Evolutionary conservation across 2,329 filamentous ascomycete species (phyloP), one percentile per base, ranked within the genome.

Genomic region (Fusarium tanahbumbuense): DNA sequence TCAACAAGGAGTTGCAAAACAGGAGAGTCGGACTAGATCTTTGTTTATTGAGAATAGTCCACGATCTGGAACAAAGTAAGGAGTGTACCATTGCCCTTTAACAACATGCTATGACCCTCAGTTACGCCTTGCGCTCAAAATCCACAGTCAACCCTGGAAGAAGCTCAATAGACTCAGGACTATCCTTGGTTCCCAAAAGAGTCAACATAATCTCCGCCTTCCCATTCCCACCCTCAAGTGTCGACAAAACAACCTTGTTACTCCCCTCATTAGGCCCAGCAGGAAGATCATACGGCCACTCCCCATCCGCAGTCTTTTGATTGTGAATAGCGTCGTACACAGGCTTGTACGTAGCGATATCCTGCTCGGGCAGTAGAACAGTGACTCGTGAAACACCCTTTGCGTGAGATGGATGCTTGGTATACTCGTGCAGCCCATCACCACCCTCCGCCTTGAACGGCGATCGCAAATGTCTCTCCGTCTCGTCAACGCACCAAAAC

Each of bases 401-500:
- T 0, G 82, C 86, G 0, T 83, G 84, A 9, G 80, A 86, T 0
- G 85, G 80, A 78, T 91, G 89, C 15, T 73, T 77, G 6, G 77
- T 77, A 18, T 76, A 68, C 16, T 65, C 60, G 1, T 72, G 57
- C 1, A 60, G 23, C 8, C 67, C 69, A 22, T 42, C 30, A 9
- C 64, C 71, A 20, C 60, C 57, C 20, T 75, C 70, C 4, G 78
- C 65, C 27, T 75, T 71, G 2, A 78, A 79, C 0, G 89, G 88
- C 5, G 91, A 89, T 0, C 90, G 79, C 4, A 87, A 75, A n/a
- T 79, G 70, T 9, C 90, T 77, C 4, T 83, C 79, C 3, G 89
- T 91, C 15, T 87, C 78, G 75, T 92, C 90, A 48, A 91, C 83
- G 72, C 88, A 90, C 83, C 86, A 92, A 71, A 92, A 92, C 0